These are phyloP conservation scores for Cytidiella melzeri DNA, from an alignment of 768 basidiomycete species.

Conservation along the genomic window DNA sequence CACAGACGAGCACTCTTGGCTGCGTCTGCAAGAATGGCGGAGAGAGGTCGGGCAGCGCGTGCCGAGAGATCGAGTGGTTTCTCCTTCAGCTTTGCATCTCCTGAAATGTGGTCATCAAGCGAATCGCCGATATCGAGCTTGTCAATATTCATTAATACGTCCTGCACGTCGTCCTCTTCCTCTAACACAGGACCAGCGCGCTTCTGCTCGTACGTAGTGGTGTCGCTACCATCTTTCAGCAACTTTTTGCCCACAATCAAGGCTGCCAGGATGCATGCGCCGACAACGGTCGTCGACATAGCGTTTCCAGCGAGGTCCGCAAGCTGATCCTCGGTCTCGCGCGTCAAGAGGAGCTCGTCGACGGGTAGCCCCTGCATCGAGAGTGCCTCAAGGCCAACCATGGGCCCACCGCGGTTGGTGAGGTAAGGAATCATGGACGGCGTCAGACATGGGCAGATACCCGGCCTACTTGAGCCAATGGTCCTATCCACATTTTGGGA, in stretches of 20 bases:
- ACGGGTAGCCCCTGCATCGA: slow-evolving; percentile 93
- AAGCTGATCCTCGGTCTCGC: slow-evolving; percentile 89
- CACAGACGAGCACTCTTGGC: slow-evolving; percentile 74
- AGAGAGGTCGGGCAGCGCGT: slow-evolving; percentile 33
- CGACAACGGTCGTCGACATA: slow-evolving; percentile 97
- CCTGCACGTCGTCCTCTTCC: slow-evolving; percentile 40
- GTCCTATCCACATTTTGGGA: slow-evolving; percentile 95
- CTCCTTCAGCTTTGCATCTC: slow-evolving; percentile 61
- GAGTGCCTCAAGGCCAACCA: slow-evolving; percentile 89
- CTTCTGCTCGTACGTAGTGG: slow-evolving; percentile 63
- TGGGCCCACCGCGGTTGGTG: slow-evolving; percentile 92
- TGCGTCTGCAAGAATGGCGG: slow-evolving; percentile 57
- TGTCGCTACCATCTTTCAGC: slow-evolving; percentile 61
- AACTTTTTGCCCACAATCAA: slow-evolving; percentile 62
- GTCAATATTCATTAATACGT: slow-evolving; percentile 34
- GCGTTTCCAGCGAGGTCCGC: slow-evolving; percentile 95
- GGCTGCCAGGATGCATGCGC: slow-evolving; percentile 80
- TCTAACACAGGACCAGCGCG: slow-evolving; percentile 26
- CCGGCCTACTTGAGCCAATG: slow-evolving; percentile 71
- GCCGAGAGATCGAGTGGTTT: slow-evolving; percentile 66
- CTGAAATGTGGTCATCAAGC: slow-evolving; percentile 55
- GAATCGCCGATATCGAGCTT: slow-evolving; percentile 10
- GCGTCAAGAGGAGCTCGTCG: slow-evolving; percentile 84
- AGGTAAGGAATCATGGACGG: slow-evolving; percentile 97
- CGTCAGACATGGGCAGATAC: slow-evolving; percentile 89